Evolutionary conservation across 2,329 filamentous ascomycete genomes (phyloP), one percentile per base, ranked within the genome.

Genomic region (Paecilomyces niveus): DNA sequence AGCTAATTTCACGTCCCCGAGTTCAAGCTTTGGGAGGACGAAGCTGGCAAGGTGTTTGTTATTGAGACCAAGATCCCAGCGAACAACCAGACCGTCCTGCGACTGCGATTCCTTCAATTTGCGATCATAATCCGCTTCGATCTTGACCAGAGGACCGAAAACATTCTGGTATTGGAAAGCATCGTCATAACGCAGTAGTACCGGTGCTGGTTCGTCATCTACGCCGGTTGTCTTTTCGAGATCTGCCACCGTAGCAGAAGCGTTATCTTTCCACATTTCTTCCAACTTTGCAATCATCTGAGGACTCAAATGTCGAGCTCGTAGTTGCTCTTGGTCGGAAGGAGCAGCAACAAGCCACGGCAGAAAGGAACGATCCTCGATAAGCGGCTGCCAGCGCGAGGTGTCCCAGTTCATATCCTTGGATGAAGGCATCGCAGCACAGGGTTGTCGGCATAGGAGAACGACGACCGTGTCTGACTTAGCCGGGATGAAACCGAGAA

Each of bases 331-430:
- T 66, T 94, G 90, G 70, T 99, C 95, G 33, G 89, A 90, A 1
- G 94, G 94, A 9, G 89, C 82, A 53, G 87, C 85, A 7, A 99
- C 93, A 24, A 99, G 89, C 94, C 94, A 99, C 45, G 89, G 84
- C 39, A 99, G 78, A 72, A 99, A 99, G 15, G 92, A 94, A 54
- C 94, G 90, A 70, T 99, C 94, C 74, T 97, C 92, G 64, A 99
- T 97, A 59, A 99, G 81, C 11, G 94, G 94, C 73, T 97, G 92
- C 94, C 94, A 99, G 71, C 92, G 87, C 26, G 93, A 96, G 5
- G 92, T 95, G 73, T 99, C 94, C 94, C 94, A 99, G 74, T 94
- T 99, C 92, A 99, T 97, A 70, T 99, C 94, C 77, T 99, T 99
- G 64, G 91, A 93, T 33, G 94, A 97, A 1, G 92, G 89, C 78